Conservation (phyloP, 176 grass and related monocot species). For the Rhynchospora tenuis region DNA sequence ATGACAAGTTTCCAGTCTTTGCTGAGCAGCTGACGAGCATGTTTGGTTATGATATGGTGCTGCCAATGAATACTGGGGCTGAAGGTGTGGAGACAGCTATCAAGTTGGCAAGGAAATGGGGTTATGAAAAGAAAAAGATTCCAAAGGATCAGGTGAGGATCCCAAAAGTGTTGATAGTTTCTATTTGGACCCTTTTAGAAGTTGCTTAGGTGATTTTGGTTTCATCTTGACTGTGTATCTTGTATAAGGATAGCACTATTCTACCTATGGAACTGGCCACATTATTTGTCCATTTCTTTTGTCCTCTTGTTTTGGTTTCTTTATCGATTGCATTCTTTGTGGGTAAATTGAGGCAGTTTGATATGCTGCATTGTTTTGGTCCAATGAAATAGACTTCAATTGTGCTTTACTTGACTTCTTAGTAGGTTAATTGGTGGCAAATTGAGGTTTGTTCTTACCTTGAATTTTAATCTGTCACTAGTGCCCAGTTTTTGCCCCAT, state of each 20-base stretch:
- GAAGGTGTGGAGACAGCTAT: conserved; percentile 97
- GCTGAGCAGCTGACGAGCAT: conserved; percentile 59
- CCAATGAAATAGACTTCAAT: background rate
- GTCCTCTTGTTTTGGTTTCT: background rate
- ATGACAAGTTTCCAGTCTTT: conserved; percentile 86
- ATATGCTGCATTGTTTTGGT: background rate
- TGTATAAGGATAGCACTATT: background rate
- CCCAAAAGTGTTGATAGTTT: background rate
- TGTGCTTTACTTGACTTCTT: background rate
- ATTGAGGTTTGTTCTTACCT: background rate
- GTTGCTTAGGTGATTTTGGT: background rate
- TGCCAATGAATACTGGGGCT: conserved; percentile 98
- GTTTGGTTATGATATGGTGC: conserved; percentile 97
- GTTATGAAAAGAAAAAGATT: conserved; percentile 91
- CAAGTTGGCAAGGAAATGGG: conserved; percentile 94
- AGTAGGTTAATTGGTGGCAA: conserved; percentile 1
- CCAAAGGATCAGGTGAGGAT: conserved; percentile 63
- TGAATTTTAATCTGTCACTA: background rate
- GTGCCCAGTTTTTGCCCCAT: background rate
- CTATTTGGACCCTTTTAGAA: background rate
- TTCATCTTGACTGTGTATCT: background rate
- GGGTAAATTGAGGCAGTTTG: background rate
- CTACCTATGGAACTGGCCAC: background rate
- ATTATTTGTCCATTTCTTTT: background rate
- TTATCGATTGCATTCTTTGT: background rate